Evolutionary conservation across 495 filamentous ascomycete species (phyloP).

Genomic region (Penicillium manginii): DNA sequence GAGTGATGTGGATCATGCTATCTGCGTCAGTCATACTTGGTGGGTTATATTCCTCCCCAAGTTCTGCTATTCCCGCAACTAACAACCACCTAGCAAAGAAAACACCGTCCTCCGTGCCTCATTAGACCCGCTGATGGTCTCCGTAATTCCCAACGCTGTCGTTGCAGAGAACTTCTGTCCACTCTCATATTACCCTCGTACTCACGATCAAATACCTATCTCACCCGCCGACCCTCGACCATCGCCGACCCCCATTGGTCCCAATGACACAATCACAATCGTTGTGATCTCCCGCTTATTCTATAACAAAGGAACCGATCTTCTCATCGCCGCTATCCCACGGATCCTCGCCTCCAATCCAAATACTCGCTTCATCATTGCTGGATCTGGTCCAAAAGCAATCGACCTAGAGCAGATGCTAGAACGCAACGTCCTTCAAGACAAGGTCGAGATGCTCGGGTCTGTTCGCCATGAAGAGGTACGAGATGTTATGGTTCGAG

Average conservation of each 20-base stretch:
- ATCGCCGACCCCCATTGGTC: conserved; percentile 63
- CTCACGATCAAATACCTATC: conserved; percentile 33
- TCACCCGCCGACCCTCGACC: conserved; percentile 46
- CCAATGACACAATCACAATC: conserved; percentile 88
- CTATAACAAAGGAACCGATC: conserved; percentile 97
- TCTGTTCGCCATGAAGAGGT: conserved; percentile 95
- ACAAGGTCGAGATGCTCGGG: conserved; percentile 88
- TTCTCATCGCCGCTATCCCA: conserved; percentile 91
- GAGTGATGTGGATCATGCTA: conserved; percentile 97
- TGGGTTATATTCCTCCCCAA: conserved; percentile 38
- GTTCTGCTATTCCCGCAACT: not conserved
- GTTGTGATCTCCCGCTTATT: conserved; percentile 97
- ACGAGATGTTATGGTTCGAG: conserved; percentile 96
- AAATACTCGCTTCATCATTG: conserved; percentile 96
- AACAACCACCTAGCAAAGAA: conserved; percentile 74
- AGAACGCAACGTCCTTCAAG: conserved; percentile 92
- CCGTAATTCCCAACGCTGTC: conserved; percentile 95
- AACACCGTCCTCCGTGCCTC: conserved; percentile 96
- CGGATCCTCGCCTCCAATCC: conserved; percentile 86
- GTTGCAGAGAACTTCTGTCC: conserved; percentile 95
- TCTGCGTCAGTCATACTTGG: conserved; percentile 98
- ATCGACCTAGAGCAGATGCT: conserved; percentile 99
- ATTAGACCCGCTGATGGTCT: conserved; percentile 94
- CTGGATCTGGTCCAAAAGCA: conserved; percentile 90
- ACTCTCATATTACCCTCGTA: conserved; percentile 43